Percentiles rank a stretch among this genome's conserved stretches.
Conservation (phyloP, 108 stramenopile genomes). For the Chaetoceros muelleri region DNA sequence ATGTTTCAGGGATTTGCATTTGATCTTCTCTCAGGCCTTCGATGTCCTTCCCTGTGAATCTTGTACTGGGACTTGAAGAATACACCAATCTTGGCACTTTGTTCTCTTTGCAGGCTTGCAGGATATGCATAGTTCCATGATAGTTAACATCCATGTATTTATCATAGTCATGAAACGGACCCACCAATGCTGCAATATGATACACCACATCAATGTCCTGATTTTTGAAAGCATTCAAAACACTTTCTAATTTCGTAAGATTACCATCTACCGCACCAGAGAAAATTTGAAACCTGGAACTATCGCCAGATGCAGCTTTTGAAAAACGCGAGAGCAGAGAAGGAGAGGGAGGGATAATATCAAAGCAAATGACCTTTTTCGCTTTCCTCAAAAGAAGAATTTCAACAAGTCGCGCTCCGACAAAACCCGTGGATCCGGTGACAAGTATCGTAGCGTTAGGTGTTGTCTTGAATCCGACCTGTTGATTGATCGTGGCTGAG, state of each 20-base stretch:
- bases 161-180: constrained; percentile 81
- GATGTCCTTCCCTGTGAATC: constrained; percentile 91
- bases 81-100: constrained; percentile 86
- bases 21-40: constrained; percentile 72
- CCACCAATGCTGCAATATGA: constrained; percentile 96
- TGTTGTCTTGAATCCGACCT: constrained; percentile 28
- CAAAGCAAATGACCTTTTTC: constrained; percentile 85
- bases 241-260: constrained; percentile 69
- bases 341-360: constrained; percentile 61
- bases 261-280: constrained; percentile 45
- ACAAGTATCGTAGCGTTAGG: constrained; percentile 41
- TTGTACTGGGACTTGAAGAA: constrained; percentile 86
- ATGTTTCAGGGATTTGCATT: constrained; percentile 43
- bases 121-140: constrained; percentile 71
- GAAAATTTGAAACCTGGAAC: constrained; percentile 25
- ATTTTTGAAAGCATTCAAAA: constrained; percentile 54
- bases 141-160: constrained; percentile 84
- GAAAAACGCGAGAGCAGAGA: constrained; percentile 46
- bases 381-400: constrained; percentile 95
- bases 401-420: constrained; percentile 92
- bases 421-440: constrained; percentile 92
- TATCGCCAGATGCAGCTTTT: constrained; percentile 16
- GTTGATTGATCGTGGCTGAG: too few relatives aligned
- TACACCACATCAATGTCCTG: constrained; percentile 72
- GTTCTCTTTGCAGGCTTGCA: constrained; percentile 65